Percentiles rank a stretch among this genome's conserved stretches.
Conservation (phyloP, 345 rosid genomes). For the Gossypium herbaceum region DNA sequence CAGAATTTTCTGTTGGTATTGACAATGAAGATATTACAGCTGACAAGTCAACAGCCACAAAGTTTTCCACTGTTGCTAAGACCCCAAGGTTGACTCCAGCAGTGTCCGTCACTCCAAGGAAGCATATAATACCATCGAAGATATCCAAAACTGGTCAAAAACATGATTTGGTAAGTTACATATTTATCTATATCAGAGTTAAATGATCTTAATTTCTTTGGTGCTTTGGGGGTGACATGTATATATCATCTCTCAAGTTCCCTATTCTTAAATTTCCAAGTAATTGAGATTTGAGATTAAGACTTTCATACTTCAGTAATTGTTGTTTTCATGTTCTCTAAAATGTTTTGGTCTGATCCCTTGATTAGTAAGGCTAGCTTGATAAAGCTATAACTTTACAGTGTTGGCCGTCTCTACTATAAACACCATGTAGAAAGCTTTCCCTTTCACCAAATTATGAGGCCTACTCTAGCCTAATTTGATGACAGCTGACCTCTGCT, state of each 20-base stretch:
- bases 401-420: background rate
- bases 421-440: too few species aligned
- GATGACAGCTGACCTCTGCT: too few species aligned
- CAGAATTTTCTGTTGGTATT: slow-evolving; percentile 48
- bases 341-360: background rate
- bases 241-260: slow-evolving; percentile 15
- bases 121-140: slow-evolving; percentile 40
- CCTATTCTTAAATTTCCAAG: background rate
- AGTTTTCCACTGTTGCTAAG: slow-evolving; percentile 30
- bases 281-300: background rate
- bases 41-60: slow-evolving; percentile 28
- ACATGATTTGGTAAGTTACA: slow-evolving; percentile 38
- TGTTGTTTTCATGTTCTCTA: background rate
- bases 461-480: too few species aligned
- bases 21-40: slow-evolving; percentile 35
- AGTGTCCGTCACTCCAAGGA: slow-evolving; percentile 34
- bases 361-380: background rate
- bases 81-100: slow-evolving; percentile 39
- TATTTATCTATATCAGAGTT: background rate
- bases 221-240: background rate
- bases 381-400: background rate
- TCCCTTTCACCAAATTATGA: too few species aligned
- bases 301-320: background rate
- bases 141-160: slow-evolving; percentile 33
- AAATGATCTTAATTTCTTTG: background rate